phyloP scores from a whole-genome alignment of 169 alveolate species.

The Perkinsus marinus region DNA sequence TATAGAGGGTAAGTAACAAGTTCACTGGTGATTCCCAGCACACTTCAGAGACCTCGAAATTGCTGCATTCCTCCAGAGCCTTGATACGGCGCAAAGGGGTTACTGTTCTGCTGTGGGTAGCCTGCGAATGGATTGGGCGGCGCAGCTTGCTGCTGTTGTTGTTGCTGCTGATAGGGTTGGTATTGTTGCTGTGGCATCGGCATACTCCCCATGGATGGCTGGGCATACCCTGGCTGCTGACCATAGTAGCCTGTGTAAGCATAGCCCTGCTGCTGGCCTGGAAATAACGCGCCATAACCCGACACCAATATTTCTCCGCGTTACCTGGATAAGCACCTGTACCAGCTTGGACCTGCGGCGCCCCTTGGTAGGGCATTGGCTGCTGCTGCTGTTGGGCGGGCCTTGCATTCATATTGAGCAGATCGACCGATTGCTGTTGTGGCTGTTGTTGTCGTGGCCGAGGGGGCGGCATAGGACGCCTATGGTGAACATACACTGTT shows the following conservation, averaged over 20 bases:
- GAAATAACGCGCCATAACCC: too few species aligned
- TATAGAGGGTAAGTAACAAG: neutral
- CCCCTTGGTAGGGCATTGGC: neutral
- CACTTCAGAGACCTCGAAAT: neutral
- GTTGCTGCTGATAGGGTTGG: neutral
- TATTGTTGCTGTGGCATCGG: neutral
- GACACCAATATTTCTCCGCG: neutral
- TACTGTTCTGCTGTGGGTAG: neutral
- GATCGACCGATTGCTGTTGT: neutral
- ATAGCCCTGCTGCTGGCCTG: neutral
- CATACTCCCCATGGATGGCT: neutral
- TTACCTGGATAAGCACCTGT: neutral
- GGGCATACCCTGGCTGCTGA: neutral
- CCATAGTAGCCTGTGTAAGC: neutral
- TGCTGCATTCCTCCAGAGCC: neutral
- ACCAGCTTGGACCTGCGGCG: neutral
- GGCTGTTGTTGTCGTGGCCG: neutral
- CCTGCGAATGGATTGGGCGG: neutral
- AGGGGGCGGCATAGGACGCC: neutral
- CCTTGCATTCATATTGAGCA: neutral
- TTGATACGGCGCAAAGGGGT: neutral
- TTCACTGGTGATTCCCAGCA: too few species aligned
- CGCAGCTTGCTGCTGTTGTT: neutral
- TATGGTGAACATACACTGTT: neutral
- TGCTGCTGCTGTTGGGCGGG: neutral